Evolutionary conservation across 768 basidiomycete genomes (phyloP), one percentile per base, ranked within the genome.

Genomic region (Cystobasidium ongulense): DNA sequence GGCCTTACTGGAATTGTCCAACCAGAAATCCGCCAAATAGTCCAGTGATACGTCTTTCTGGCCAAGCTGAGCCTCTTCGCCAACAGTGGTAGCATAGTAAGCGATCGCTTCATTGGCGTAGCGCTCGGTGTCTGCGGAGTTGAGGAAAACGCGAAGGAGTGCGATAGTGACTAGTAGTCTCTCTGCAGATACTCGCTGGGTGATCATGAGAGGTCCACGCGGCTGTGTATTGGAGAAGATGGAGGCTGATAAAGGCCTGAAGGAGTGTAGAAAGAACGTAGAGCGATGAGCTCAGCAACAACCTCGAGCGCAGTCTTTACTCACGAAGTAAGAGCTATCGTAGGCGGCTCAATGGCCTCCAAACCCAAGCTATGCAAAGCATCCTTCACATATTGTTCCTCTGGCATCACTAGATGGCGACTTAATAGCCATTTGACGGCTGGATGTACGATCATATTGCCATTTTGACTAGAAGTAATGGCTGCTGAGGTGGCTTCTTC

Each of bases 31-130:
- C 8, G 89, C 90, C 53, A 96, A 84, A 77, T 86, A 88, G 1
- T 87, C 84, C 4, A 96, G 83, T 74, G 87, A 88, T 0, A 94
- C 90, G 4, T 86, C 80, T 65, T 86, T 84, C 78, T 88, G 94
- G 1, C 80, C 78, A 0, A 82, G 77, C 0, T 90, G 90, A 15
- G 91, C 84, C 8, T 82, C 82, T 21, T 85, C 82, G 0, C 86
- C 84, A 33, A 97, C 82, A 1, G 90, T 88, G 0, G 88, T 85
- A 0, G 88, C 85, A 80, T 92, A 96, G 80, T 90, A 95, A 0
- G 88, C 85, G 74, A 90, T 88, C 25, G 91, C 86, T 0, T 88
- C 87, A 75, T 86, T 88, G 18, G 88, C 88, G 33, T 84, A 84
- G 64, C 88, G 87, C 64, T 88, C 85, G 3, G 87, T 83, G 43